A percentile compares a stretch with the other conserved stretches of the same genome.
These are phyloP conservation scores for Mediolabrus comicus DNA, from an alignment of 108 stramenopile genomes.

Conservation along the genomic window DNA sequence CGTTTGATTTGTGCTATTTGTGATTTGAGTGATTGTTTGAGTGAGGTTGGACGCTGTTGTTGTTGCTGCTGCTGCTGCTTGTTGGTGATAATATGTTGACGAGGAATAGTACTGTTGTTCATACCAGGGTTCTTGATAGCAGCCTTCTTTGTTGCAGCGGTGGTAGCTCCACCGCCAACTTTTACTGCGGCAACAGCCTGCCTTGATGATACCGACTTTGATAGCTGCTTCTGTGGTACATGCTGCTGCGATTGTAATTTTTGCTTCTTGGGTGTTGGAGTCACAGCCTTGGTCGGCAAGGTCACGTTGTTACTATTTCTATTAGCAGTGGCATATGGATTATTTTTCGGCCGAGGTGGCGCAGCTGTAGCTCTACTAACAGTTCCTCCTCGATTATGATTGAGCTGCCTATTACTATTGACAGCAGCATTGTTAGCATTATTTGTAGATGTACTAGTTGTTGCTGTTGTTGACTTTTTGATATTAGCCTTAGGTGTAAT, in stretches of 20 bases:
- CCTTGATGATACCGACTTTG: not conserved
- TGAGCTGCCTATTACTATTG: not conserved
- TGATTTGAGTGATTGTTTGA: constrained; percentile 62
- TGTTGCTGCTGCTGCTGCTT: not conserved
- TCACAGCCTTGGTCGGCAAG: not conserved
- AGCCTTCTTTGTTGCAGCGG: too few species aligned
- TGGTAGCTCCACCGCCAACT: too few species aligned
- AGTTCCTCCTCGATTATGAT: too few species aligned
- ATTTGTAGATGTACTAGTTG: not conserved
- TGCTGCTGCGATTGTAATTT: not conserved
- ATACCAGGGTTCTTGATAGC: too few species aligned
- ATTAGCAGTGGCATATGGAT: not conserved
- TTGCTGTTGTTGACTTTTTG: not conserved
- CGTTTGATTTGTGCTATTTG: constrained; percentile 63
- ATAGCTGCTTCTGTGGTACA: not conserved
- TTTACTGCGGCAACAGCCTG: not conserved
- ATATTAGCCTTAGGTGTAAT: too few species aligned
- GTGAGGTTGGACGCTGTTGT: constrained; percentile 9
- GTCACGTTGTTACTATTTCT: too few species aligned
- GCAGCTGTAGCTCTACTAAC: not conserved
- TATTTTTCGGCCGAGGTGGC: not conserved
- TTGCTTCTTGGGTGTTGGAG: not conserved
- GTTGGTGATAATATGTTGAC: not conserved
- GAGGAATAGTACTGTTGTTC: too few species aligned
- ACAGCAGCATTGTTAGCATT: not conserved